Evolutionary conservation across 352 stramenopile species (phyloP).

Genomic region (Phytopythium montanum): DNA sequence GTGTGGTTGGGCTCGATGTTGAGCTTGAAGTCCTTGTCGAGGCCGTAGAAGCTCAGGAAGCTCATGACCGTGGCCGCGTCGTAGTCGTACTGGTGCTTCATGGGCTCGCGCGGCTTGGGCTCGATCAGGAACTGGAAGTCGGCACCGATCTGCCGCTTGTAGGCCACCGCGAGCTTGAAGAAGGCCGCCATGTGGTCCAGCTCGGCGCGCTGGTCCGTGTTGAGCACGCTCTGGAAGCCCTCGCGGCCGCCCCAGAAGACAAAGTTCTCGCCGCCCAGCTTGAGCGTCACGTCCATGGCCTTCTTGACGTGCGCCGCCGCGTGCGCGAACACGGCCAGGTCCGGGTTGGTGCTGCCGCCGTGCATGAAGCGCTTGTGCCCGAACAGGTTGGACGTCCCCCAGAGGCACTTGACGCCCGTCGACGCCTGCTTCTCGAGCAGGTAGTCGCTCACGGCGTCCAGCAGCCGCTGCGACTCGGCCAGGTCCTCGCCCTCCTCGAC

Average conservation of each 20-base stretch:
- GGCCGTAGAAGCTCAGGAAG: constrained; percentile 76
- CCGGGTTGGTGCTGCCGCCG: constrained; percentile 78
- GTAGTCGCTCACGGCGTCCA: constrained; percentile 37
- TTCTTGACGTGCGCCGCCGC: constrained; percentile 83
- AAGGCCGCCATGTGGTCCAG: constrained; percentile 83
- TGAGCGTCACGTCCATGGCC: constrained; percentile 78
- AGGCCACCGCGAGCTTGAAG: constrained; percentile 78
- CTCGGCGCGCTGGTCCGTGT: constrained; percentile 72
- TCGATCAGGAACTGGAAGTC: constrained; percentile 79
- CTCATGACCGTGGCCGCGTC: constrained; percentile 79
- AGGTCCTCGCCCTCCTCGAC: constrained; percentile 62
- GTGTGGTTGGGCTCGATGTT: constrained; percentile 90
- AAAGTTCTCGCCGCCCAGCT: constrained; percentile 81
- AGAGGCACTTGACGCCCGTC: constrained; percentile 78
- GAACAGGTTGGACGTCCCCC: constrained; percentile 84
- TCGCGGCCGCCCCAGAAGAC: constrained; percentile 88
- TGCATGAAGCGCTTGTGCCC: constrained; percentile 81
- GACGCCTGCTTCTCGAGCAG: constrained; percentile 60
- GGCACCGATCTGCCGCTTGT: constrained; percentile 74
- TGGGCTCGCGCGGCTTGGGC: constrained; percentile 83
- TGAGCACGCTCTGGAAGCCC: constrained; percentile 77
- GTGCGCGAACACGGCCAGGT: constrained; percentile 75
- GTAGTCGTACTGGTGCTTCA: constrained; percentile 90
- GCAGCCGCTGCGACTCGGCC: constrained; percentile 24
- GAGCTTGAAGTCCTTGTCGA: constrained; percentile 84